Conservation (phyloP, 192 early-diverging fungal genomes). For the Podila horticola region DNA sequence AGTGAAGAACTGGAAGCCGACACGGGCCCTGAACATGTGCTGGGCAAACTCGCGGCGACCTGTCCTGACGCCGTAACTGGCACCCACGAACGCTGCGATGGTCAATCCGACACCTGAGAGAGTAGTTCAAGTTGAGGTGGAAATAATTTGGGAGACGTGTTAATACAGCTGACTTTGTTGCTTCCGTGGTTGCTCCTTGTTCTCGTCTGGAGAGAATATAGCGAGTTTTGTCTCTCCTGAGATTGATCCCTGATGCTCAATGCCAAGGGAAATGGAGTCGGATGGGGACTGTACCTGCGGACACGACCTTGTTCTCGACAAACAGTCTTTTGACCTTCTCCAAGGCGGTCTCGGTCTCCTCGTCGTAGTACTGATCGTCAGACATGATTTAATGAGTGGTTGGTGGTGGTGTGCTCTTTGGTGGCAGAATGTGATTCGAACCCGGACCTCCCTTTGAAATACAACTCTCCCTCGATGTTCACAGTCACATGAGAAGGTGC, state of each 20-base stretch:
- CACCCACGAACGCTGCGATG: constrained; percentile 48
- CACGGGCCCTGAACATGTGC: constrained; percentile 53
- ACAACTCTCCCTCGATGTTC: too few species aligned
- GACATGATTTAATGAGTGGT: constrained; percentile 20
- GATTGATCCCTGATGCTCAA: neutral
- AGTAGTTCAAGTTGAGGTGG: neutral
- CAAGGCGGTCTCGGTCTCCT: constrained; percentile 43
- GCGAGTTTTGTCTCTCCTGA: neutral
- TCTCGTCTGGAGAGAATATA: neutral
- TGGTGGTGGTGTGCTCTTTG: neutral
- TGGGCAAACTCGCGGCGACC: constrained; percentile 52
- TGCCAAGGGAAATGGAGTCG: neutral
- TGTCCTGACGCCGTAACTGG: constrained; percentile 49
- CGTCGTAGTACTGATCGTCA: constrained; percentile 41
- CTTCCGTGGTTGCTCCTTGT: neutral
- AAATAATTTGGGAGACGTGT: too few species aligned
- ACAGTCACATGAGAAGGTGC: too few species aligned
- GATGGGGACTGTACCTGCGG: constrained; percentile 28
- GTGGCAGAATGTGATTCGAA: too few species aligned
- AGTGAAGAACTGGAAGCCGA: constrained; percentile 50
- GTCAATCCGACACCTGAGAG: constrained; percentile 45
- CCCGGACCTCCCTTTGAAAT: too few species aligned
- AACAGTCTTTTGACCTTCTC: constrained; percentile 50
- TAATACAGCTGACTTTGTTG: too few species aligned
- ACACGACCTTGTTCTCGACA: constrained; percentile 40